Evolutionary conservation across 2,329 filamentous ascomycete genomes (phyloP).

Genomic region (Epichloe gansuensis): DNA sequence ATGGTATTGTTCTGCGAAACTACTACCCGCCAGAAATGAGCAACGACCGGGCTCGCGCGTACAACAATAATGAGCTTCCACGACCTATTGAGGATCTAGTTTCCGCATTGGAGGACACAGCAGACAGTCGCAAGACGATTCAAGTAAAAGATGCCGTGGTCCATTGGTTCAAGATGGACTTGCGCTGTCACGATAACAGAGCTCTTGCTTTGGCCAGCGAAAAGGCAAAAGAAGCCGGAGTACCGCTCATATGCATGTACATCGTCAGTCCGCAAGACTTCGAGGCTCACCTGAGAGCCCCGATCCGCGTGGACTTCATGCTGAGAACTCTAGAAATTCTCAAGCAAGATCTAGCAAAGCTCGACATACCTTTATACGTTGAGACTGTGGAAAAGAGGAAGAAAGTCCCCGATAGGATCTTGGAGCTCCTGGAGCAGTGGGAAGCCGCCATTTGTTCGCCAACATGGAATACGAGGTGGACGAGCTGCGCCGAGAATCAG

Average conservation of each 20-base stretch:
- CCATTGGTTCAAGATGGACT: slow-evolving; percentile 84
- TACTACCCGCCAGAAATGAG: slow-evolving; percentile 84
- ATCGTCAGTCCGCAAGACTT: slow-evolving; percentile 75
- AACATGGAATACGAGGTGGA: slow-evolving; percentile 92
- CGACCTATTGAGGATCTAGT: slow-evolving; percentile 62
- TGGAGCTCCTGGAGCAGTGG: slow-evolving; percentile 59
- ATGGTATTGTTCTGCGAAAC: slow-evolving; percentile 56
- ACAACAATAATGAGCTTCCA: slow-evolving; percentile 55
- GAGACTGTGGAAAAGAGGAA: slow-evolving; percentile 58
- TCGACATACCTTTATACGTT: slow-evolving; percentile 69
- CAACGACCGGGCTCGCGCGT: slow-evolving; percentile 63
- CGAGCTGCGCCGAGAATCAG: slow-evolving; percentile 66
- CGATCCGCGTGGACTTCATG: slow-evolving; percentile 68
- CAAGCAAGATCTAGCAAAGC: slow-evolving; percentile 50
- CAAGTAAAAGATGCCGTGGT: slow-evolving; percentile 52
- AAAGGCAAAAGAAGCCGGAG: slow-evolving; percentile 49
- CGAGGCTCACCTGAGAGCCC: slow-evolving; percentile 64
- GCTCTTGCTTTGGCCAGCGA: slow-evolving; percentile 54
- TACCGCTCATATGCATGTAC: slow-evolving; percentile 67
- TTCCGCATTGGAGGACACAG: slow-evolving; percentile 49
- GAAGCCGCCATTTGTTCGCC: slow-evolving; percentile 60
- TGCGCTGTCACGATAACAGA: slow-evolving; percentile 63
- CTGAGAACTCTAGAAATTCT: slow-evolving; percentile 58
- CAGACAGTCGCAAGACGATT: slow-evolving; percentile 37
- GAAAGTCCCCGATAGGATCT: slow-evolving; percentile 45